Percentiles rank a stretch among this genome's conserved stretches.
These are phyloP conservation scores for Bipolaris sorokiniana DNA, from an alignment of 2,329 filamentous ascomycete species.

Conservation along the genomic window DNA sequence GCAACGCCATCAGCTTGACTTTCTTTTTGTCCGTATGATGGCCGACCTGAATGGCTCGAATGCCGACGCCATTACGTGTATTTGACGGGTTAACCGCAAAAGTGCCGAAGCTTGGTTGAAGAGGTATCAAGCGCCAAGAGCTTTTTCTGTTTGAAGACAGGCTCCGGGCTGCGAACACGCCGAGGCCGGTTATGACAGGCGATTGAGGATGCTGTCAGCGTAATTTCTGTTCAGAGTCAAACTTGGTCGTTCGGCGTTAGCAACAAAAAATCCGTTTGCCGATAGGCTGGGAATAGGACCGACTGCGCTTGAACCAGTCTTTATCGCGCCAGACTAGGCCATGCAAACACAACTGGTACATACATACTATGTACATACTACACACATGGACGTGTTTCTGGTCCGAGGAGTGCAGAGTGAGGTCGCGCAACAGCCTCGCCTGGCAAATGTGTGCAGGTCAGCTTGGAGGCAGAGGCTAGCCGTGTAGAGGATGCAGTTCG, in stretches of 20 bases:
- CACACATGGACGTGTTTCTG: background rate
- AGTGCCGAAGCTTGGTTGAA: conserved; percentile 9
- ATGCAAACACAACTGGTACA: background rate
- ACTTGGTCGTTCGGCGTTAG: background rate
- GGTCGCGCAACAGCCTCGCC: background rate
- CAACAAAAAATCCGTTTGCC: background rate
- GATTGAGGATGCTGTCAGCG: conserved; percentile 7
- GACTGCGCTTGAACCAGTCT: background rate
- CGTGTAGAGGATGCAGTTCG: conserved; percentile 1
- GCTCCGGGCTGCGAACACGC: conserved; percentile 3
- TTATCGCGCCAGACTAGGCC: background rate
- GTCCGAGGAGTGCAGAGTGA: background rate
- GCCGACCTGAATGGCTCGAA: background rate
- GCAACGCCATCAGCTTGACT: background rate
- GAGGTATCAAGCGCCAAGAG: conserved; percentile 9
- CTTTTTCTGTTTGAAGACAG: conserved; percentile 12
- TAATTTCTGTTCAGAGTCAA: background rate
- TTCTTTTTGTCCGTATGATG: conserved; percentile 1
- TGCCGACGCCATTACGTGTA: background rate
- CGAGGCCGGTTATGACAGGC: conserved; percentile 3
- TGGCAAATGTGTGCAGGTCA: background rate
- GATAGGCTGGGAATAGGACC: conserved; percentile 2
- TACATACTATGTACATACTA: too few species aligned
- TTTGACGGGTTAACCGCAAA: background rate
- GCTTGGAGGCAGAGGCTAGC: conserved; percentile 1